Evolutionary conservation across 345 rosid species (phyloP), one percentile per base, ranked within the genome.

Genomic region (Erodium maritimum): DNA sequence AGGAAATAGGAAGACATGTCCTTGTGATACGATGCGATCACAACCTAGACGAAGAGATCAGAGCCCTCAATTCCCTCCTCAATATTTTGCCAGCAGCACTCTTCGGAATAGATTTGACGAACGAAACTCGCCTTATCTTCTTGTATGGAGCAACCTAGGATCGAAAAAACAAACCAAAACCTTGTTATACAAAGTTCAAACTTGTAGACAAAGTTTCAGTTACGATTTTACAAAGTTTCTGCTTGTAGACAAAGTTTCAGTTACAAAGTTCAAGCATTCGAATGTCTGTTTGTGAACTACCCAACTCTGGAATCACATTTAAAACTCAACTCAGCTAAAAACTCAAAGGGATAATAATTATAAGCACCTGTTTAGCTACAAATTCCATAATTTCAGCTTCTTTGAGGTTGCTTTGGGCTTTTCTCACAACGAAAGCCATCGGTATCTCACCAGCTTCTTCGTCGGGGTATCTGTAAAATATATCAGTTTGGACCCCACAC

Each of bases 381-480:
- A 88, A 91, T 50, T 84, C 88, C 87, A 84, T 80, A 19, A 88
- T 66, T 5, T 46, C 69, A 16, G 19, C 69, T 62, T 71, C 90
- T 0, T 84, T 74, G 23, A 86, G 54, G 57, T 23, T 53, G 61
- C 85, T 71, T 60, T 79, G 87, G 7, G 76, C 4, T 70, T 79
- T 80, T 69, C 89, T 77, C 34, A 85, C 95, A 4, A 91, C 80
- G 14, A 81, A 91, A 0, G 94, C 94, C 87, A 88, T 82, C 1
- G 98, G 98, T 65, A 57, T 73, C 61, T 91, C 90, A 11, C 98
- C 98, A 5, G 72, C 96, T 57, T 81, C 90, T 66, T 67, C 73
- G 65, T 91, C 89, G 0, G 95, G 98, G 67, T 81, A 88, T 58
- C 98, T 91, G 75, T 42, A 42, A 20, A 68, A 25, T 25, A 2